These are phyloP conservation scores for Hypericum perforatum DNA, from an alignment of 345 rosid species.

Conservation along the genomic window DNA sequence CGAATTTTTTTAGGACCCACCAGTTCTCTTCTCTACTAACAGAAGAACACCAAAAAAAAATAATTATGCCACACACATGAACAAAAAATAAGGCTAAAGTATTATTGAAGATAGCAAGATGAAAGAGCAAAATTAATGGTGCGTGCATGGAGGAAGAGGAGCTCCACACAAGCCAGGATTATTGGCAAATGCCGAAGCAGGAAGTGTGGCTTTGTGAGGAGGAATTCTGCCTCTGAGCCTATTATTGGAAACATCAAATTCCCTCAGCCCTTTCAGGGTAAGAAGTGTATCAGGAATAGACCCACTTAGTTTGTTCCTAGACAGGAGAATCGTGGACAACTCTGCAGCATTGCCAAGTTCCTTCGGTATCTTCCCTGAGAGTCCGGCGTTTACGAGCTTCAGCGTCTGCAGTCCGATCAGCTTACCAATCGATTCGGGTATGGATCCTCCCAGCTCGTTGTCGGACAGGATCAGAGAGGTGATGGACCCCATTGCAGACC, in stretches of 20 bases:
- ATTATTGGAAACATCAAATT: slow-evolving; percentile 38
- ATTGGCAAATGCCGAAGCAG: slow-evolving; percentile 31
- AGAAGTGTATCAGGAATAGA: slow-evolving; percentile 30
- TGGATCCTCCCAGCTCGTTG: slow-evolving; percentile 33
- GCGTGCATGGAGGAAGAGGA: slow-evolving; percentile 46
- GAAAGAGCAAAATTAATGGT: not conserved
- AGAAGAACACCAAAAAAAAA: no score
- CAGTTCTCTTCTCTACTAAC: no score
- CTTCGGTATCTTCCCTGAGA: slow-evolving; percentile 35
- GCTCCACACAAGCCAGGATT: slow-evolving; percentile 41
- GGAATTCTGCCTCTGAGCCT: slow-evolving; percentile 36
- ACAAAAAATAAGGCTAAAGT: no score
- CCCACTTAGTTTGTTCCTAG: slow-evolving; percentile 35
- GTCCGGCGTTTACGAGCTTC: slow-evolving; percentile 23
- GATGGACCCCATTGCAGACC: slow-evolving; percentile 30
- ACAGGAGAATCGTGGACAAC: slow-evolving; percentile 32
- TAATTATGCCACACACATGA: no score
- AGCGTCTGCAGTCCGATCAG: slow-evolving; percentile 24
- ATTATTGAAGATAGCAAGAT: no score
- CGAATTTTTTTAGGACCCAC: no score
- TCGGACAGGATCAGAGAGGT: slow-evolving; percentile 32
- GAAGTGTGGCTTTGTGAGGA: slow-evolving; percentile 28
- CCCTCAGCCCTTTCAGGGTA: slow-evolving; percentile 27
- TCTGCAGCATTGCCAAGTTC: slow-evolving; percentile 33
- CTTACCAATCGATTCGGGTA: slow-evolving; percentile 36